A percentile compares a stretch with the other conserved stretches of the same genome.
Conservation (phyloP, 352 stramenopile species). For the Globisporangium cylindrosporum region DNA sequence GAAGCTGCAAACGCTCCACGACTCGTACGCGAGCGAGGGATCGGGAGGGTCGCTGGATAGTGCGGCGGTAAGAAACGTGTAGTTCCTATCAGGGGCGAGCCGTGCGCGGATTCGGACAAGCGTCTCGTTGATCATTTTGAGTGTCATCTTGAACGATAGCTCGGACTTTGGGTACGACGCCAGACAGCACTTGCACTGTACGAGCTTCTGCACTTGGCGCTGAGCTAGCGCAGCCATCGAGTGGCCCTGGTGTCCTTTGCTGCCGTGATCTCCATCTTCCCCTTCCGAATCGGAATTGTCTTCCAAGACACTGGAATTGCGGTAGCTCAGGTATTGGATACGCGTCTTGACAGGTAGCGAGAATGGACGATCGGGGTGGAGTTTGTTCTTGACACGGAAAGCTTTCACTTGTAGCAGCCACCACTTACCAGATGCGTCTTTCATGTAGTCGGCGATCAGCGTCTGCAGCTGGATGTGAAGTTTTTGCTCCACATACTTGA, state of each 20-base stretch:
- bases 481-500: conserved; percentile 68
- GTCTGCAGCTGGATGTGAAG: conserved; percentile 61
- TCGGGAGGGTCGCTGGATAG: conserved; percentile 44
- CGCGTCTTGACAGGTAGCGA: conserved; percentile 43
- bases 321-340: conserved; percentile 57
- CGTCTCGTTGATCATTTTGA: conserved; percentile 88
- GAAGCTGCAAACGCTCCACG: conserved; percentile 80
- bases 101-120: conserved; percentile 61
- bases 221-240: conserved; percentile 33
- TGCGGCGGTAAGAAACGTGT: conserved; percentile 46
- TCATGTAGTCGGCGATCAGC: conserved; percentile 68
- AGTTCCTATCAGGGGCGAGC: conserved; percentile 41
- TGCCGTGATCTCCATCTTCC: conserved; percentile 21
- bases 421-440: conserved; percentile 64
- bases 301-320: conserved; percentile 61
- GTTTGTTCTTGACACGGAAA: conserved; percentile 49
- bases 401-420: conserved; percentile 82
- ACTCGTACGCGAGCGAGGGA: conserved; percentile 70
- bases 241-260: conserved; percentile 7
- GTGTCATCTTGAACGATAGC: conserved; percentile 84
- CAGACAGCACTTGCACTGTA: conserved; percentile 80
- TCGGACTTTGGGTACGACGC: conserved; percentile 70
- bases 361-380: conserved; percentile 32
- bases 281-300: conserved; percentile 55
- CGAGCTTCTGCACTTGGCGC: conserved; percentile 64